A percentile compares a stretch with the other conserved stretches of the same genome.
Evolutionary conservation across 2,329 filamentous ascomycete genomes (phyloP).

Genomic region (Xylaria sp.): DNA sequence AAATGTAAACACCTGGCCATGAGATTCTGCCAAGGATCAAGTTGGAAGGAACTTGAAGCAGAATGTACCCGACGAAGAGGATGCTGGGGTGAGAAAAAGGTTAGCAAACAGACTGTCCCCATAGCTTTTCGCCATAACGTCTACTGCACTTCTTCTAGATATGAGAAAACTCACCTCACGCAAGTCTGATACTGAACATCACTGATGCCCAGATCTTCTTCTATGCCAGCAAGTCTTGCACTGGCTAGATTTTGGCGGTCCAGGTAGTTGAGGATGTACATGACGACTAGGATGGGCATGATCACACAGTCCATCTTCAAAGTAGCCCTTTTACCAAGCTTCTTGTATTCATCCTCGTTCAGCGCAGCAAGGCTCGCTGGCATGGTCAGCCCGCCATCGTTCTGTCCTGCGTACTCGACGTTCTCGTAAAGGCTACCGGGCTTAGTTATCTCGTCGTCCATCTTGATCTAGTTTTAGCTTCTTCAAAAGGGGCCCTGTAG

Average conservation of each 20-base stretch:
- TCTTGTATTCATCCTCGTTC: conserved; percentile 24
- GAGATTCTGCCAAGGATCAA: conserved; percentile 43
- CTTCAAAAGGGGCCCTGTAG: too few species aligned
- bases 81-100: conserved; percentile 18
- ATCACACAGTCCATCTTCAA: conserved; percentile 37
- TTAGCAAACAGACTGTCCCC: background rate
- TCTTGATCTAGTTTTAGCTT: background rate
- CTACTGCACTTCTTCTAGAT: background rate
- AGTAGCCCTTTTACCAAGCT: conserved; percentile 32
- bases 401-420: background rate
- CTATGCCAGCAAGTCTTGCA: conserved; percentile 42
- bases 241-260: conserved; percentile 43
- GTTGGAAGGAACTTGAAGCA: conserved; percentile 47
- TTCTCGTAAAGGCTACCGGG: conserved; percentile 14
- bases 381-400: conserved; percentile 19
- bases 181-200: conserved; percentile 45
- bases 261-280: conserved; percentile 40
- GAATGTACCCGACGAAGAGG: conserved; percentile 44
- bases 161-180: conserved; percentile 28
- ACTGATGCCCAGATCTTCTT: conserved; percentile 41
- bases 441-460: conserved; percentile 16
- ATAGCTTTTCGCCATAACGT: background rate
- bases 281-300: conserved; percentile 34
- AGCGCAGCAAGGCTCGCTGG: conserved; percentile 32
- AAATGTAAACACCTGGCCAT: conserved; percentile 57